These are phyloP conservation scores for Corylus americana DNA, from an alignment of 306 rosid species.

Conservation along the genomic window DNA sequence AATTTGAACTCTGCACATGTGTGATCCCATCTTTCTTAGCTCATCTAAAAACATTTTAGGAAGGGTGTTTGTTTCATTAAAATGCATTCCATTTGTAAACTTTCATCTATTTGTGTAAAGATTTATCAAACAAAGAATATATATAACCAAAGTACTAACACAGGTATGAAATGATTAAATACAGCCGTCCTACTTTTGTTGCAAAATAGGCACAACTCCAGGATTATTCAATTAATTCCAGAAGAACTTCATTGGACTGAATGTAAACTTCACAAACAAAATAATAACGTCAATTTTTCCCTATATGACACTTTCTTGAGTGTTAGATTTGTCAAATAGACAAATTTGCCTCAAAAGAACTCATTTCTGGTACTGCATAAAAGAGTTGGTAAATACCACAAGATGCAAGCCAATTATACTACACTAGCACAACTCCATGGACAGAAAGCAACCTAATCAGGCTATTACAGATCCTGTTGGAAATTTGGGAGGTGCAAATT, in stretches of 20 bases:
- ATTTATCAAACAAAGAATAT: neutral
- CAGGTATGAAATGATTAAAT: neutral
- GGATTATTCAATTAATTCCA: neutral
- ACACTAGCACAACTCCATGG: neutral
- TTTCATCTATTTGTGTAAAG: neutral
- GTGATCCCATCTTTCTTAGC: neutral
- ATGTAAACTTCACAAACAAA: neutral
- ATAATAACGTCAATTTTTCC: neutral
- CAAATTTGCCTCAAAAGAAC: neutral
- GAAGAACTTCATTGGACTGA: neutral
- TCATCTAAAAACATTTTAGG: neutral
- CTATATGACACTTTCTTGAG: neutral
- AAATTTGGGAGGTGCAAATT: neutral
- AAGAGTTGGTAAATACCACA: neutral
- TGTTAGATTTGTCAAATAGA: neutral
- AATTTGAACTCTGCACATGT: neutral
- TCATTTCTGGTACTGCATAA: neutral
- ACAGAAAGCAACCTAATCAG: neutral
- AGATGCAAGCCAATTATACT: neutral
- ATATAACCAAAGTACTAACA: neutral
- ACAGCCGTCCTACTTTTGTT: neutral
- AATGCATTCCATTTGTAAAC: neutral
- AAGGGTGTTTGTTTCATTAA: neutral
- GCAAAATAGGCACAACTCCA: neutral
- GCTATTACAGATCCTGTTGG: neutral